Evolutionary conservation across 495 filamentous ascomycete genomes (phyloP).

Genomic region (Lepraria neglecta): DNA sequence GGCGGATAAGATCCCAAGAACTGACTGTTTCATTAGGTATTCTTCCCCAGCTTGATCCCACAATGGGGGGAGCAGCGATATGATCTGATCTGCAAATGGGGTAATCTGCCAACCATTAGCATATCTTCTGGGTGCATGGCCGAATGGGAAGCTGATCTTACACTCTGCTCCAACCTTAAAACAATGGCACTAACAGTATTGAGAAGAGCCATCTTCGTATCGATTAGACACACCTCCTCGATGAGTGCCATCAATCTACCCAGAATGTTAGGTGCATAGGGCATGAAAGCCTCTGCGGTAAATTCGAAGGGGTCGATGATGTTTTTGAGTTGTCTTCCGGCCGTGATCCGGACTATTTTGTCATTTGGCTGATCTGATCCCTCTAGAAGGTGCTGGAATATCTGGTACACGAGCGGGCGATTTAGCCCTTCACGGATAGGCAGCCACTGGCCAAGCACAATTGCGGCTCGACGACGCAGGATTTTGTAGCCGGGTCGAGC

Average conservation of each 20-base stretch:
- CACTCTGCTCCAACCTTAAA: slow-evolving; percentile 65
- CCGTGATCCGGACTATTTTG: slow-evolving; percentile 83
- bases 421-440: slow-evolving; percentile 60
- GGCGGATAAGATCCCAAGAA: slow-evolving; percentile 73
- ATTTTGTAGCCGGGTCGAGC: slow-evolving; percentile 72
- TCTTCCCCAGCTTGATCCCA: slow-evolving; percentile 79
- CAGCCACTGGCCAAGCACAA: slow-evolving; percentile 86
- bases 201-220: slow-evolving; percentile 80
- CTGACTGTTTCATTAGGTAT: slow-evolving; percentile 84
- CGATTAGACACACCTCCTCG: slow-evolving; percentile 70
- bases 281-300: slow-evolving; percentile 57
- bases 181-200: slow-evolving; percentile 78
- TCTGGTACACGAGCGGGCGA: slow-evolving; percentile 70
- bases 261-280: slow-evolving; percentile 65
- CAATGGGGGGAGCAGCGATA: slow-evolving; percentile 69
- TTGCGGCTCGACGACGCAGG: slow-evolving; percentile 79
- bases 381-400: slow-evolving; percentile 83
- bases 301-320: slow-evolving; percentile 85
- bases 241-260: slow-evolving; percentile 65
- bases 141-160: slow-evolving; percentile 32
- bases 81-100: slow-evolving; percentile 72
- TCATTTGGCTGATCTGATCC: slow-evolving; percentile 74
- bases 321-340: slow-evolving; percentile 72
- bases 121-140: slow-evolving; percentile 14
- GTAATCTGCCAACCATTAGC: slow-evolving; percentile 40